Base-by-base conservation (phyloP, 169 alveolate genomes). In the Plasmodium cynomolgi region DNA sequence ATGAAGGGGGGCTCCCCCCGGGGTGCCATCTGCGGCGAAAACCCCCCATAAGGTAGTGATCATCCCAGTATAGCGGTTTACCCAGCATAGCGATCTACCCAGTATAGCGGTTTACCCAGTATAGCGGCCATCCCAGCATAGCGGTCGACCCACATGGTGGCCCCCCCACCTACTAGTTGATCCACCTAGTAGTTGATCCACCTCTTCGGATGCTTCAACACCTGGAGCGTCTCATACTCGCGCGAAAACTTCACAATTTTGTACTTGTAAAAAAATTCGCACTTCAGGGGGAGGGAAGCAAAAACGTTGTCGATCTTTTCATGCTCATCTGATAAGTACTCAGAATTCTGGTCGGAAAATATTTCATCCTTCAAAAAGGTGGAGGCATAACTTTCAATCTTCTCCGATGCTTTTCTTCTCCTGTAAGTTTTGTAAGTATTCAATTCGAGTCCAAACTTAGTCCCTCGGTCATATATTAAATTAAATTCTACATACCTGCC, bases 401-500 rank as follows among this genome's bases (percentile, higher is more conserved):
- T 79, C 47, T 81, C 80, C 0, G 33, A 23, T 44, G 58, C 20
- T 80, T 90, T 90, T 81, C 58, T 90, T 62, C 84, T 80, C 72
- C 83, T 90, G 56, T 90, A 90, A 13, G 29, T 90, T 90, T 81
- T 90, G 82, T 33, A 90, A 20, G 94, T 77, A 83, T 77, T 31
- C 29, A 90, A 81, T 34, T 90, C 91, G n/a, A 97, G 92, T 6
- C 99, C 99, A 93, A 97, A 97, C 80, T 96, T 96, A 20, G 99
- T 97, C 4, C 99, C 98, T 84, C 99, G 95, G 58, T 98, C 98
- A 81, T 95, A 96, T 23, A 96, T 96, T 62, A 97, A 82, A 86
- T 97, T 98, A 88, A 97, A 97, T 90, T 98, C 98, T 37, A 95
- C 98, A 93, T 98, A 98, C 84, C 98, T 95, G 11, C 98, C 98